Evolutionary conservation across 805 yeast species (phyloP).

Genomic region (Debaryomyces hansenii): DNA sequence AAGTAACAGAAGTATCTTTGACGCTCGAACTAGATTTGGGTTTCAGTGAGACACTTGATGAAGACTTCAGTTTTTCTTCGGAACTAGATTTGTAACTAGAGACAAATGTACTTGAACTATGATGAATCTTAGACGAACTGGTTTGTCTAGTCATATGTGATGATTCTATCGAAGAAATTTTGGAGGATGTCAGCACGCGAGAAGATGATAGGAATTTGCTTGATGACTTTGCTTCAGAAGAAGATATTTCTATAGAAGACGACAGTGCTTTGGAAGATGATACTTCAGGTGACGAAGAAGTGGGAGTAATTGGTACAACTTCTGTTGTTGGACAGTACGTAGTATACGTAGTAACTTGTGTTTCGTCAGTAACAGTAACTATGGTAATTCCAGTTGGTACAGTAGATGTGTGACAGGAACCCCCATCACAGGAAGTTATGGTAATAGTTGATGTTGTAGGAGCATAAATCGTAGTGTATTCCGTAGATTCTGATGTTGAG

Average conservation of each 20-base stretch:
- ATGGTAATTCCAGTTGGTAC: conserved; percentile 24
- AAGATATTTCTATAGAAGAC: not conserved
- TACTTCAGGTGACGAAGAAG: not conserved
- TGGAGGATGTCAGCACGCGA: not conserved
- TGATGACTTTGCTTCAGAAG: not conserved
- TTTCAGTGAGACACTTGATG: not conserved
- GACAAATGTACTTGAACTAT: not conserved
- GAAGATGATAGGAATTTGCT: too few relatives aligned
- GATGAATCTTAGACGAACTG: not conserved
- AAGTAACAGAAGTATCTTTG: not conserved
- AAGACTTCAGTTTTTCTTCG: not conserved
- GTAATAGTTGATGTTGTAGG: conserved; percentile 14
- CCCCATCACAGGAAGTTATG: conserved; percentile 7
- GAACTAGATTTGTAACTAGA: not conserved
- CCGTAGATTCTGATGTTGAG: not conserved
- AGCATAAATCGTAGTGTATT: conserved; percentile 12
- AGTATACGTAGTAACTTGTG: conserved; percentile 11
- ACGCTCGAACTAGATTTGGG: not conserved
- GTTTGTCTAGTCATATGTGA: not conserved
- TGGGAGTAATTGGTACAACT: not conserved
- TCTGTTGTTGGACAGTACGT: conserved; percentile 18
- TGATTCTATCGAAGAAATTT: not conserved
- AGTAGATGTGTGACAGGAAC: conserved; percentile 13
- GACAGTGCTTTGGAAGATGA: not conserved
- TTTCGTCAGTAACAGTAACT: conserved; percentile 9